phyloP scores from a whole-genome alignment of 495 filamentous ascomycete genomes.

The Hypoxylon subgilvum region DNA sequence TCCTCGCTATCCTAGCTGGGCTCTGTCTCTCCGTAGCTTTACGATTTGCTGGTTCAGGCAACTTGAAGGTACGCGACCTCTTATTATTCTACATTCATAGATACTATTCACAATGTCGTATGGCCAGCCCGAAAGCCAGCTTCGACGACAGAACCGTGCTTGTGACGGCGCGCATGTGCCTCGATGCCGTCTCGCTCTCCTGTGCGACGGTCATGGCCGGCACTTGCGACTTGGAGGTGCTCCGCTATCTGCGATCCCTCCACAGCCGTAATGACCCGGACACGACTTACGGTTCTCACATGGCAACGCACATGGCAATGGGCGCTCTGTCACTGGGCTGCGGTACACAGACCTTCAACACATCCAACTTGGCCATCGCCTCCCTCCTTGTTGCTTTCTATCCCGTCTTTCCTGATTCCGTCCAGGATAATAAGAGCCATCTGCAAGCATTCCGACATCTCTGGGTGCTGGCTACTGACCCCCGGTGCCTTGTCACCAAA shows the following conservation, averaged over 20 bases:
- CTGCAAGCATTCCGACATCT: slow-evolving; percentile 97
- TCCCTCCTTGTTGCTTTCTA: slow-evolving; percentile 91
- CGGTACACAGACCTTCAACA: slow-evolving; percentile 89
- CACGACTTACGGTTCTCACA: slow-evolving; percentile 89
- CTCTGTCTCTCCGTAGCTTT: slow-evolving; percentile 85
- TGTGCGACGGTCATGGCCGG: slow-evolving; percentile 93
- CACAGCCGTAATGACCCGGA: slow-evolving; percentile 87
- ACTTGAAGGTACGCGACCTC: slow-evolving; percentile 73
- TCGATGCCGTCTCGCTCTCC: slow-evolving; percentile 81
- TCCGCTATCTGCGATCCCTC: slow-evolving; percentile 84
- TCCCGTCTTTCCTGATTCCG: slow-evolving; percentile 83
- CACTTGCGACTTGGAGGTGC: slow-evolving; percentile 85
- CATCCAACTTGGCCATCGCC: slow-evolving; percentile 83
- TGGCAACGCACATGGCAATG: slow-evolving; percentile 90
- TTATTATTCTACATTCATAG: slow-evolving; percentile 84
- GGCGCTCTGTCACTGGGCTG: slow-evolving; percentile 90
- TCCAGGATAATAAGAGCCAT: slow-evolving; percentile 92
- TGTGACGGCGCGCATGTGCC: slow-evolving; percentile 84
- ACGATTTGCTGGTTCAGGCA: slow-evolving; percentile 84
- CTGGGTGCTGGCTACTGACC: slow-evolving; percentile 93
- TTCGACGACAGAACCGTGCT: slow-evolving; percentile 84
- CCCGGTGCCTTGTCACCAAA: slow-evolving; percentile 82
- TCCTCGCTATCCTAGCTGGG: slow-evolving; percentile 89
- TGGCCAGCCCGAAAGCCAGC: slow-evolving; percentile 47
- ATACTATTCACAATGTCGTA: slow-evolving; percentile 76